Conservation (phyloP, 129 eudicot genomes). For the Erigeron canadensis region DNA sequence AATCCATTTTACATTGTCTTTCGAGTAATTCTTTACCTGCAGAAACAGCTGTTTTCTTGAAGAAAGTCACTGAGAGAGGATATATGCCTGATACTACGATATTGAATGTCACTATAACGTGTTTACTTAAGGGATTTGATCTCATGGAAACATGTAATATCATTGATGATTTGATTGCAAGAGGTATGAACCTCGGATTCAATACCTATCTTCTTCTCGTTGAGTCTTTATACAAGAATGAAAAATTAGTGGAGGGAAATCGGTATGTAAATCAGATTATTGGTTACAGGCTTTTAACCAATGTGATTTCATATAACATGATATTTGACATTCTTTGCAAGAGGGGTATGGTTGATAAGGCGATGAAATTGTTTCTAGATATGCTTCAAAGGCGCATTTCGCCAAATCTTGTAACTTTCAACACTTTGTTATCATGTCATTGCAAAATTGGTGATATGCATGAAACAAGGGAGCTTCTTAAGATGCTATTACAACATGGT, state of each 20-base stretch:
- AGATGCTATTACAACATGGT: conserved; percentile 57
- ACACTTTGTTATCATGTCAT: conserved; percentile 66
- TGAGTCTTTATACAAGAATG: conserved; percentile 55
- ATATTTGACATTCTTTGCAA: conserved; percentile 79
- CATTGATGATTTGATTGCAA: conserved; percentile 44
- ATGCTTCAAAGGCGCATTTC: conserved; percentile 55
- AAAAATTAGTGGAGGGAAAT: conserved; percentile 45
- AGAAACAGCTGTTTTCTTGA: conserved; percentile 57
- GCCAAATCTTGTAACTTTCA: conserved; percentile 79
- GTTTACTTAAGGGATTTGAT: conserved; percentile 68
- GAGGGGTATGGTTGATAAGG: conserved; percentile 58
- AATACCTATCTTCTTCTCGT: conserved; percentile 59
- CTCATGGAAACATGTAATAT: conserved; percentile 61
- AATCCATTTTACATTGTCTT: conserved; percentile 54
- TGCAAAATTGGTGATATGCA: conserved; percentile 58
- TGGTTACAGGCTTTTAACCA: conserved; percentile 44
- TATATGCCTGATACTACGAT: conserved; percentile 55
- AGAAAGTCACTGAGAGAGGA: conserved; percentile 51
- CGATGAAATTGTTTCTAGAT: conserved; percentile 48
- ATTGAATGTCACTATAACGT: conserved; percentile 49
- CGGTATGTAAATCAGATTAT: conserved; percentile 49
- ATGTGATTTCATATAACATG: conserved; percentile 71
- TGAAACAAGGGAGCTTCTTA: conserved; percentile 58
- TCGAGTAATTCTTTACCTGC: conserved; percentile 44
- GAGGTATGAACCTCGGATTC: conserved; percentile 54